These are phyloP conservation scores for Hysterium pulicare DNA, from an alignment of 2,329 filamentous ascomycete genomes.

Conservation along the genomic window DNA sequence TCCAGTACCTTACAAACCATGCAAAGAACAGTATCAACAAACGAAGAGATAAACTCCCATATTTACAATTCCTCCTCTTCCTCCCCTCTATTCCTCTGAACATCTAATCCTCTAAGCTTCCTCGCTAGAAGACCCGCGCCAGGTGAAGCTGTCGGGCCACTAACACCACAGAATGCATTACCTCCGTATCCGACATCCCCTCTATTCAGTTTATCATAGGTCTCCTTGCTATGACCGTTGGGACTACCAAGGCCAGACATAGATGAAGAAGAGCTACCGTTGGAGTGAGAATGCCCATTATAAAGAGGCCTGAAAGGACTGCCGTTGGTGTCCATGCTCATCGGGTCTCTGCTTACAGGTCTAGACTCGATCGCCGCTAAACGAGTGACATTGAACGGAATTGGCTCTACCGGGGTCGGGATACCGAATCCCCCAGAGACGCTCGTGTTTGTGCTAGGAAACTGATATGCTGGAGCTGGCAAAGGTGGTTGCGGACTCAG, in stretches of 20 bases:
- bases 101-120: slow-evolving; percentile 61
- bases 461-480: slow-evolving; percentile 31
- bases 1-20: too few species aligned
- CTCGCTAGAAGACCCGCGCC: slow-evolving; percentile 68
- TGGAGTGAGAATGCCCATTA: slow-evolving; percentile 14
- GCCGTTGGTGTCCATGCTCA: slow-evolving; percentile 26
- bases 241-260: slow-evolving; percentile 6
- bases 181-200: slow-evolving; percentile 53
- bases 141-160: slow-evolving; percentile 54
- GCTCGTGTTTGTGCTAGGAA: slow-evolving; percentile 27
- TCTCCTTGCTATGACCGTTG: slow-evolving; percentile 17
- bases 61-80: not conserved
- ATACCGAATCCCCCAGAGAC: slow-evolving; percentile 9
- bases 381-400: slow-evolving; percentile 48
- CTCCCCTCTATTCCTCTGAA: slow-evolving; percentile 25
- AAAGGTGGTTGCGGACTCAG: slow-evolving; percentile 20
- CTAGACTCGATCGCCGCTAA: slow-evolving; percentile 25
- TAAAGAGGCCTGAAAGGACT: slow-evolving; percentile 7
- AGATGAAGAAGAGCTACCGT: slow-evolving; percentile 13
- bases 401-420: slow-evolving; percentile 45
- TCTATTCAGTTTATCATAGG: slow-evolving; percentile 66
- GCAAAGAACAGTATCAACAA: too few species aligned
- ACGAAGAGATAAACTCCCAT: too few species aligned
- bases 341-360: slow-evolving; percentile 28
- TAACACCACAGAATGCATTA: slow-evolving; percentile 29